Conservation (phyloP, 257 asterid species). For the Solanum verrucosum region DNA sequence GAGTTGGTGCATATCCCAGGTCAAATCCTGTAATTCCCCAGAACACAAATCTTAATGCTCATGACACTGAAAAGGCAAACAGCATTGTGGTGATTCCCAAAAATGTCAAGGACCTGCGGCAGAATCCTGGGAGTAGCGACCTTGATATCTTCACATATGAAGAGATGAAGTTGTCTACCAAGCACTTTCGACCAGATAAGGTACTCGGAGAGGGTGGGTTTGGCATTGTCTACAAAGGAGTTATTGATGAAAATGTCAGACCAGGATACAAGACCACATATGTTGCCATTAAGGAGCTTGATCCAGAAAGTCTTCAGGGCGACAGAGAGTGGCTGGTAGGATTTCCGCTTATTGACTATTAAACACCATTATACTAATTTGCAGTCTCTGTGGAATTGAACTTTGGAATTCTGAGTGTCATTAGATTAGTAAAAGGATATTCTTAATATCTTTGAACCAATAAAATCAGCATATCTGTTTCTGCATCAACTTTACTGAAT, state of each 20-base stretch:
- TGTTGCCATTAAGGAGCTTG: conserved; percentile 92
- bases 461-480: neutral
- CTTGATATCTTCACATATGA: conserved; percentile 80
- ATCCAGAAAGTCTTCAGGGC: conserved; percentile 87
- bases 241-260: conserved; percentile 63
- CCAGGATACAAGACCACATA: conserved; percentile 44
- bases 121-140: conserved; percentile 58
- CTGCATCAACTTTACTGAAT: neutral
- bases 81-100: conserved; percentile 42
- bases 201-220: conserved; percentile 96
- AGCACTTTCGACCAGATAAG: conserved; percentile 74
- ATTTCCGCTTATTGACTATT: neutral
- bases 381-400: neutral
- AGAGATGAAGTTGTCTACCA: conserved; percentile 92
- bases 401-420: neutral
- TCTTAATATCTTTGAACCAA: neutral
- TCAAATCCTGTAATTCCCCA: conserved; percentile 25
- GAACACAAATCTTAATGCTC: conserved; percentile 2
- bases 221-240: conserved; percentile 85
- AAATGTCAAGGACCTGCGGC: conserved; percentile 67
- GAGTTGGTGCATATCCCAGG: conserved; percentile 29
- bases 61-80: conserved; percentile 15
- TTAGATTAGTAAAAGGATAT: neutral
- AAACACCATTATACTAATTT: neutral
- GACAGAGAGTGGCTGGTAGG: conserved; percentile 97